Percentiles rank a stretch among this genome's conserved stretches.
phyloP scores from a whole-genome alignment of 2,329 filamentous ascomycete species.

The Aspergillus uvarum region DNA sequence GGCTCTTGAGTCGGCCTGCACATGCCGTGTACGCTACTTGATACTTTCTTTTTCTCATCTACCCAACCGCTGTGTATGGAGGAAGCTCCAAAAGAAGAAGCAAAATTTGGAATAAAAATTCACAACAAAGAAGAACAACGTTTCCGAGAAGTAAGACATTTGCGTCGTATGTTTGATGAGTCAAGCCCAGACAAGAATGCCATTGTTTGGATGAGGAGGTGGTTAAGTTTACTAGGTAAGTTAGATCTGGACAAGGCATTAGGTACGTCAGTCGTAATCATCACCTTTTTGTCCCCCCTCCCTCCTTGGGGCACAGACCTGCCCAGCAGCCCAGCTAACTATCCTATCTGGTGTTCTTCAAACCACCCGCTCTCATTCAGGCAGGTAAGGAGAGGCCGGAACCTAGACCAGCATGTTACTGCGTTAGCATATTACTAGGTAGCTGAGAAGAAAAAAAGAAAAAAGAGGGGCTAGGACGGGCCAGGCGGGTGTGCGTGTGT shows the following conservation, averaged over 20 bases:
- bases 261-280: too few species aligned
- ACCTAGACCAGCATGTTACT: too few species aligned
- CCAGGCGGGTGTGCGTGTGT: too few species aligned
- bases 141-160: not conserved
- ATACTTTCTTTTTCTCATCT: not conserved
- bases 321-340: too few species aligned
- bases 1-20: not conserved
- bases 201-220: not conserved
- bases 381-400: slow-evolving; percentile 21
- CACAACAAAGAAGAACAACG: not conserved
- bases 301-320: too few species aligned
- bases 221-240: not conserved
- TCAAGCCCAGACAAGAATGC: not conserved
- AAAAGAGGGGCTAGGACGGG: too few species aligned
- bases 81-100: not conserved
- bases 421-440: too few species aligned
- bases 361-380: slow-evolving; percentile 16
- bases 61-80: not conserved
- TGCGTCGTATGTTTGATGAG: not conserved
- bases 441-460: too few species aligned
- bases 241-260: not conserved
- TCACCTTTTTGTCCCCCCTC: too few species aligned
- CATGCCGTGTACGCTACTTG: not conserved
- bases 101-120: not conserved
- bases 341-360: too few species aligned